These are phyloP conservation scores for Pyrus pyrifolia DNA, from an alignment of 306 rosid species.

Conservation along the genomic window DNA sequence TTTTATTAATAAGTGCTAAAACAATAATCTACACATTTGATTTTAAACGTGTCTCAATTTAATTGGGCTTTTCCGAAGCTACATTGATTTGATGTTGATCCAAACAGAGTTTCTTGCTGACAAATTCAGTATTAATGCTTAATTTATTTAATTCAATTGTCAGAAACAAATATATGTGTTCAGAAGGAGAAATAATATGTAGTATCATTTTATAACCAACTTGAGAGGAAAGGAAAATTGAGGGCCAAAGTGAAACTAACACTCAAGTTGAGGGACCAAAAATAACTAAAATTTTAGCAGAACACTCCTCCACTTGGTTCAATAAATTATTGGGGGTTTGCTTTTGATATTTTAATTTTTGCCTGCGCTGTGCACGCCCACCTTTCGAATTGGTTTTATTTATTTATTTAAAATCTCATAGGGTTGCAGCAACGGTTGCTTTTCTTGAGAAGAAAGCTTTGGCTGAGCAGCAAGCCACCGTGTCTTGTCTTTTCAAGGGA, in stretches of 20 bases:
- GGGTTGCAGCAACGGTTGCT: constrained; percentile 13
- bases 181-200: too few species aligned
- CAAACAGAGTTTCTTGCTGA: too few species aligned
- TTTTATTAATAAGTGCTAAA: too few species aligned
- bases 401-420: neutral
- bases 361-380: constrained; percentile 33
- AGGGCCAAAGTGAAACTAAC: neutral
- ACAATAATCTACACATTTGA: too few species aligned
- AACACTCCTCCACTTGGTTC: neutral
- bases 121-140: too few species aligned
- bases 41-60: too few species aligned
- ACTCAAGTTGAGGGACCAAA: neutral
- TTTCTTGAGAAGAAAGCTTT: constrained; percentile 14
- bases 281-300: neutral
- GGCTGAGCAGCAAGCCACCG: constrained; percentile 15
- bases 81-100: too few species aligned
- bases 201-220: too few species aligned
- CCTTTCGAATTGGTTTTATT: constrained; percentile 17
- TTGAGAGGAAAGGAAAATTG: too few species aligned
- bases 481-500: constrained; percentile 18
- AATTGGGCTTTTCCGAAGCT: too few species aligned
- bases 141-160: too few species aligned
- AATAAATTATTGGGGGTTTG: neutral
- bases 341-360: neutral
- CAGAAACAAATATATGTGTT: too few species aligned